A percentile compares a stretch with the other conserved stretches of the same genome.
These are phyloP conservation scores for Ceratocystis variospora DNA, from an alignment of 2,329 filamentous ascomycete species.

Conservation along the genomic window DNA sequence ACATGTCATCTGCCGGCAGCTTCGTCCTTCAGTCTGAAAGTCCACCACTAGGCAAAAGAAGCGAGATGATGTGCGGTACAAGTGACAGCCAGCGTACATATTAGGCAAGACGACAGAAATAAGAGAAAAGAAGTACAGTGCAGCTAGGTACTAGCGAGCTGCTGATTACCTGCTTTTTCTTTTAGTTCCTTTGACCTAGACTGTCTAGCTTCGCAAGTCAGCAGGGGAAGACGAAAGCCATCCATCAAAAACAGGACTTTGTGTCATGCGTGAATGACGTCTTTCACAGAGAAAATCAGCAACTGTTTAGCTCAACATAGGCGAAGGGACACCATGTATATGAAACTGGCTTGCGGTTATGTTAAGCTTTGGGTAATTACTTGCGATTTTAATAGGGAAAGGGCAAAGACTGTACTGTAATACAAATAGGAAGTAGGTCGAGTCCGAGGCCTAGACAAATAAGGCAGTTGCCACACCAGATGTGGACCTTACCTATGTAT, in stretches of 20 bases:
- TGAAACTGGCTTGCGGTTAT: neutral
- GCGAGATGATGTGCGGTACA: neutral
- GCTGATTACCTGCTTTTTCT: neutral
- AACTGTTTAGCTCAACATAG: neutral
- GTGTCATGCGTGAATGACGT: neutral
- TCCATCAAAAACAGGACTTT: neutral
- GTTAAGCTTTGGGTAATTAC: slow-evolving; percentile 1
- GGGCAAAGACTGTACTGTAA: neutral
- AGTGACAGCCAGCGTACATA: neutral
- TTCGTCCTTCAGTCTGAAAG: neutral
- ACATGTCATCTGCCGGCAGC: neutral
- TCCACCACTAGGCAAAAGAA: neutral
- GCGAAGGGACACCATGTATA: neutral
- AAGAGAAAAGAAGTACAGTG: neutral
- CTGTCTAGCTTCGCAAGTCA: too few species aligned
- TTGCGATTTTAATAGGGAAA: neutral
- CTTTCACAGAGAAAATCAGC: neutral
- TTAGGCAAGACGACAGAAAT: neutral
- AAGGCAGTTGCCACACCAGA: neutral
- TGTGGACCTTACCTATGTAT: too few species aligned
- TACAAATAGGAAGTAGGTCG: neutral
- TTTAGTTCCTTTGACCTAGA: neutral
- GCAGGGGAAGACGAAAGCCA: too few species aligned
- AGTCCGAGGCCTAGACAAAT: neutral
- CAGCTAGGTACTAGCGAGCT: neutral